phyloP scores from a whole-genome alignment of 192 early-diverging fungal genomes.

The Rhizophagus clarus region DNA sequence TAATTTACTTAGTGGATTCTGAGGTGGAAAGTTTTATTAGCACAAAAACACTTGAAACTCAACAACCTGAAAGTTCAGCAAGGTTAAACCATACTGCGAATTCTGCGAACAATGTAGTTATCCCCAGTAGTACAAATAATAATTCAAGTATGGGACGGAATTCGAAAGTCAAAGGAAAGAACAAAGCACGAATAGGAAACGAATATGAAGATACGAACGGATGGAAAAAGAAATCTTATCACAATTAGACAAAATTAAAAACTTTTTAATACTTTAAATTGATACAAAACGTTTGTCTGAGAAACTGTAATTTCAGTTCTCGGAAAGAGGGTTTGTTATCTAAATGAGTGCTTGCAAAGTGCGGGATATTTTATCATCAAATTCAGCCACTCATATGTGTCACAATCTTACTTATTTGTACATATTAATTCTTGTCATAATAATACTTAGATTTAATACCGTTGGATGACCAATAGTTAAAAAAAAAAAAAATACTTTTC shows the following conservation, averaged over 20 bases:
- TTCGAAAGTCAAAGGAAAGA: background rate
- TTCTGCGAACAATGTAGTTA: background rate
- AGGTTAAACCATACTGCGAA: background rate
- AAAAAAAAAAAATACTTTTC: background rate
- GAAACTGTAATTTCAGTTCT: background rate
- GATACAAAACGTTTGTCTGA: background rate
- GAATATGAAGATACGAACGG: background rate
- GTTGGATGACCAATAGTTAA: background rate
- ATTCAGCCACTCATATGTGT: background rate
- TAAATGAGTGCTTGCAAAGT: background rate
- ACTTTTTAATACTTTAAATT: background rate
- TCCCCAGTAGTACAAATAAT: background rate
- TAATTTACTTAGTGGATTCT: background rate
- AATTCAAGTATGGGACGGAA: background rate
- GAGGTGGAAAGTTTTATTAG: background rate
- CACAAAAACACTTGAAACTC: conserved; percentile 1
- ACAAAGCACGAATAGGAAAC: background rate
- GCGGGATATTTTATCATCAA: background rate
- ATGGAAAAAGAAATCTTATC: background rate
- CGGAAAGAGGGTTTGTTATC: too few relatives aligned
- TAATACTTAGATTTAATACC: background rate
- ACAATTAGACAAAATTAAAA: background rate
- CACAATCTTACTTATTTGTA: background rate
- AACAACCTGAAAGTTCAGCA: background rate
- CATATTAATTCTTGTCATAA: background rate